phyloP scores from a whole-genome alignment of 2,329 filamentous ascomycete genomes.

The Neonectria magnoliae region DNA sequence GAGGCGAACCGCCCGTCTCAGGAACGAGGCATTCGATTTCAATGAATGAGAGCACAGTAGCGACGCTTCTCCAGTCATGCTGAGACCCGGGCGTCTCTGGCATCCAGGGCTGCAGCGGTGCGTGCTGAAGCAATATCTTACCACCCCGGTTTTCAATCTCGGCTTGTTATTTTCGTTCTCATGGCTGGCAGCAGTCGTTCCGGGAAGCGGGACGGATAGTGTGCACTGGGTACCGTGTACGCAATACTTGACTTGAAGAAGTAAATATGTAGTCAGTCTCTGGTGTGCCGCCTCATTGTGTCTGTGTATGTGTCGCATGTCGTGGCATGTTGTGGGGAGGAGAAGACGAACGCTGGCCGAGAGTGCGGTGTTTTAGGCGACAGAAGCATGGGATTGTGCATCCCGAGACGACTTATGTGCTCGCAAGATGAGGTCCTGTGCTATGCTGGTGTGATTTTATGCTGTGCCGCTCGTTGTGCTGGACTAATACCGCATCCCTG shows the following conservation, averaged over 20 bases:
- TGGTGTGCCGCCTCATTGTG: neutral
- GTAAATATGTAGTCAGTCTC: neutral
- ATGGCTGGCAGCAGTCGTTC: neutral
- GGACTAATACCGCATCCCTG: neutral
- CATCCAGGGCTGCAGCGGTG: neutral
- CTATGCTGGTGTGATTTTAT: neutral
- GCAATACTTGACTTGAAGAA: neutral
- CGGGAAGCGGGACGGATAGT: neutral
- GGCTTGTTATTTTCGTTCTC: neutral
- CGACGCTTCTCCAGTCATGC: neutral
- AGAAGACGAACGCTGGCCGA: neutral
- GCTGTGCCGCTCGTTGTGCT: neutral
- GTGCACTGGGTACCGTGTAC: neutral
- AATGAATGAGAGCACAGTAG: conserved; percentile 3
- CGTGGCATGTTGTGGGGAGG: neutral
- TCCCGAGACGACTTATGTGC: neutral
- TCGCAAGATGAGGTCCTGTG: neutral
- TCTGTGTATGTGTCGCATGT: neutral
- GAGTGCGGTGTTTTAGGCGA: neutral
- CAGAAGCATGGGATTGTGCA: neutral
- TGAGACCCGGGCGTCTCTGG: conserved; percentile 13
- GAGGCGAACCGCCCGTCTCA: conserved; percentile 18
- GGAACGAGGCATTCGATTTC: conserved; percentile 31
- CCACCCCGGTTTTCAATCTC: neutral
- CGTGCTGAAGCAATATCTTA: neutral